phyloP scores from a whole-genome alignment of 2,329 filamentous ascomycete genomes.

The Trichoderma simmonsii region DNA sequence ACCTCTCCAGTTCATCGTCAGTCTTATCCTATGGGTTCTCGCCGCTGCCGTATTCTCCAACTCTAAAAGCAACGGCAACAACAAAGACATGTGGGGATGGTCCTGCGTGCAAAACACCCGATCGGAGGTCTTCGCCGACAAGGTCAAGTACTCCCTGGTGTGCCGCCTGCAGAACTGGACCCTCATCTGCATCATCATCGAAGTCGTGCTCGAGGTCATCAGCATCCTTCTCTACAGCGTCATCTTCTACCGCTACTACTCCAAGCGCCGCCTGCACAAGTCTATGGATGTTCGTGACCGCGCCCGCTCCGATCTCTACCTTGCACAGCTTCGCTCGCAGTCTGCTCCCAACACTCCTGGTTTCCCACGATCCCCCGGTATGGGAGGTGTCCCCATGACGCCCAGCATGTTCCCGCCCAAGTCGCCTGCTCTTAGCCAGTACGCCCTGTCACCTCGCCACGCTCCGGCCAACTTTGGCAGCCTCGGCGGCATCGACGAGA shows the following conservation, averaged over 20 bases:
- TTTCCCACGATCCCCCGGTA: conserved; percentile 60
- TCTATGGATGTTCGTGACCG: conserved; percentile 95
- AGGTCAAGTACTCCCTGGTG: conserved; percentile 84
- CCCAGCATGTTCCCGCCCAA: conserved; percentile 43
- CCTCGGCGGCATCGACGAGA: conserved; percentile 43
- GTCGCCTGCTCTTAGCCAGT: conserved; percentile 44
- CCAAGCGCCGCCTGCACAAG: conserved; percentile 91
- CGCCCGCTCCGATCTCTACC: conserved; percentile 91
- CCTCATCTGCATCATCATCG: conserved; percentile 94
- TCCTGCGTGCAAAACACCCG: conserved; percentile 89
- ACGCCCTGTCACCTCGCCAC: conserved; percentile 59
- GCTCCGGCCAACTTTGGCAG: conserved; percentile 55
- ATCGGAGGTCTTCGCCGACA: conserved; percentile 69
- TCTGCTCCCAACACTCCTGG: conserved; percentile 94
- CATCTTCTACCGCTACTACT: conserved; percentile 97
- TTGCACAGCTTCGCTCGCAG: conserved; percentile 78
- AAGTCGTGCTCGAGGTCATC: conserved; percentile 87
- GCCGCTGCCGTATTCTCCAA: conserved; percentile 82
- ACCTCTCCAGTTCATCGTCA: conserved; percentile 68
- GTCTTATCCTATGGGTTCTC: conserved; percentile 86
- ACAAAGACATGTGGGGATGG: conserved; percentile 97
- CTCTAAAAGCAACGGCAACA: conserved; percentile 63
- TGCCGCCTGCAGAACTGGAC: conserved; percentile 94
- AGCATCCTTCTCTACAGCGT: conserved; percentile 90
- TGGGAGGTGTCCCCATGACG: conserved; percentile 52